These are phyloP conservation scores for Tricladium varicosporioides DNA, from an alignment of 2,329 filamentous ascomycete genomes.

Conservation along the genomic window DNA sequence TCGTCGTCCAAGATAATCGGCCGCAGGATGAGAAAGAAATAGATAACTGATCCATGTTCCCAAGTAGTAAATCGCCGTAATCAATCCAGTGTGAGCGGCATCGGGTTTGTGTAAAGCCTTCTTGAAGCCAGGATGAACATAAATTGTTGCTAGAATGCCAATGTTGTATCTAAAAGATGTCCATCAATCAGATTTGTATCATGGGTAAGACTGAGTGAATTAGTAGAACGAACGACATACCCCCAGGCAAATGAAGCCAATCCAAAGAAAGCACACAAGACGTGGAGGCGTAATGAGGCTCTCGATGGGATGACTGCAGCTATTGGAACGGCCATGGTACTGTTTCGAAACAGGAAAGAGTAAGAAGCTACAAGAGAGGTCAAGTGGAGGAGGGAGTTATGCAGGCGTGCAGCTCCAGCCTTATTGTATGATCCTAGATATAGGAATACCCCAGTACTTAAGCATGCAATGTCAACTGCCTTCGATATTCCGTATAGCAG, in stretches of 20 bases:
- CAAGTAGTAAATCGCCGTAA: slow-evolving; percentile 57
- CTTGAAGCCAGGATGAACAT: slow-evolving; percentile 55
- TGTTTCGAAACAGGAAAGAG: background rate
- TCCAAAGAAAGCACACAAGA: slow-evolving; percentile 51
- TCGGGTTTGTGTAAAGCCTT: slow-evolving; percentile 44
- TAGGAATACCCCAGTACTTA: background rate
- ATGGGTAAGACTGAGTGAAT: background rate
- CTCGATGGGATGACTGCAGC: slow-evolving; percentile 5
- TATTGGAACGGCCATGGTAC: background rate
- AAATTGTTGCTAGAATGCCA: slow-evolving; percentile 54
- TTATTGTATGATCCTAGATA: background rate
- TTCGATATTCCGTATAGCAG: background rate
- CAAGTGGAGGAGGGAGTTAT: background rate
- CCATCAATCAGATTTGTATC: background rate
- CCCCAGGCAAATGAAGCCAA: slow-evolving; percentile 57
- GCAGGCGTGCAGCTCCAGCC: background rate
- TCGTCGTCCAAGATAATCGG: slow-evolving; percentile 51
- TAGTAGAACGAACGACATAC: slow-evolving; percentile 34
- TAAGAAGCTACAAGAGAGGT: background rate
- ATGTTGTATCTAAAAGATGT: slow-evolving; percentile 49
- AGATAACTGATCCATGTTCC: slow-evolving; percentile 56
- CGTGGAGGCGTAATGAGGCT: slow-evolving; percentile 39
- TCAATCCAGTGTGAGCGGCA: slow-evolving; percentile 47
- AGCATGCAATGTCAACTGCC: background rate
- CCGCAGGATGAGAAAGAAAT: slow-evolving; percentile 50